These are phyloP conservation scores for Bryum argenteum DNA, from an alignment of 225 moss, liverwort and hornwort species.

Conservation along the genomic window DNA sequence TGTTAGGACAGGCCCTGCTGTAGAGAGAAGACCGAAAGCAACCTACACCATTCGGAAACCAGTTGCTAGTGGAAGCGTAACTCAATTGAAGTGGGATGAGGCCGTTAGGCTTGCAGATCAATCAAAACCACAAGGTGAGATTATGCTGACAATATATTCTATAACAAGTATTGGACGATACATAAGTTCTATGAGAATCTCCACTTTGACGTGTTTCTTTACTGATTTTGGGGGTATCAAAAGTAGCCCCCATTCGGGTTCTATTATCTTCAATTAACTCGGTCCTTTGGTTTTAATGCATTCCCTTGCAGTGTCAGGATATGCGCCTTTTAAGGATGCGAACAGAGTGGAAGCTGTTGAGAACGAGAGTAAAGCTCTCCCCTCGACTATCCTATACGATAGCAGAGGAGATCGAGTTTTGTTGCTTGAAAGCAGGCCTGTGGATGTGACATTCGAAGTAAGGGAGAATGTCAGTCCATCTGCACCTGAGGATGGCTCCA, in stretches of 20 bases:
- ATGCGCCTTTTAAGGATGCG: constrained; percentile 25
- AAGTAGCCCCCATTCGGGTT: too few relatives aligned
- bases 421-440: constrained; percentile 28
- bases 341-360: constrained; percentile 22
- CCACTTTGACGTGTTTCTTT: neutral
- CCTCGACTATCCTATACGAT: constrained; percentile 32
- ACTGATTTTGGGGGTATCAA: too few relatives aligned
- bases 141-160: constrained; percentile 1
- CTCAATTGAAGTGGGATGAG: constrained; percentile 48
- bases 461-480: constrained; percentile 25
- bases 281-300: constrained; percentile 30
- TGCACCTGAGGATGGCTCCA: constrained; percentile 31
- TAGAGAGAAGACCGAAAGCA: constrained; percentile 33
- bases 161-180: neutral
- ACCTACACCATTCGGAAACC: constrained; percentile 32
- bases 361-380: constrained; percentile 18
- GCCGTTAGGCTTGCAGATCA: constrained; percentile 29
- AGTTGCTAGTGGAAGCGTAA: constrained; percentile 21
- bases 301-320: constrained; percentile 25
- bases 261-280: too few relatives aligned
- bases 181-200: neutral
- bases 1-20: constrained; percentile 1
- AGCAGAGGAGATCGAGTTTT: constrained; percentile 37
- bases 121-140: constrained; percentile 39
- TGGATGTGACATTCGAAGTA: constrained; percentile 25